These are phyloP conservation scores for Yamadazyma sp. DNA, from an alignment of 805 yeast species.

Conservation along the genomic window DNA sequence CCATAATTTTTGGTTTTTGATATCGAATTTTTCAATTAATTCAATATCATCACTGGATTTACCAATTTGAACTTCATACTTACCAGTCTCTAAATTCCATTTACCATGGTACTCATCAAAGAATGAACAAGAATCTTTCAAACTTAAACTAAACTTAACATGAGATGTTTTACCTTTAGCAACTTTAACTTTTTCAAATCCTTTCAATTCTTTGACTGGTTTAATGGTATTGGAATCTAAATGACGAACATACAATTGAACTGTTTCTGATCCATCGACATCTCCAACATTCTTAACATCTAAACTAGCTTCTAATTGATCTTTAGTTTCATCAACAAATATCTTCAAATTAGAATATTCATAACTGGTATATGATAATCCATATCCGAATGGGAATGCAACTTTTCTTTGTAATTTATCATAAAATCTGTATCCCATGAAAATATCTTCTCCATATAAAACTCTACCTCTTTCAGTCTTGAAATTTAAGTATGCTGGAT, in stretches of 20 bases:
- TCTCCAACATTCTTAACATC: conserved; percentile 49
- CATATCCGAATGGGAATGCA: conserved; percentile 61
- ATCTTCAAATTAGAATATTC: conserved; percentile 37
- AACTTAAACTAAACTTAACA: conserved; percentile 35
- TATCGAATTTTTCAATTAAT: conserved; percentile 15
- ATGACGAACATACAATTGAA: conserved; percentile 50
- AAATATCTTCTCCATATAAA: conserved; percentile 58
- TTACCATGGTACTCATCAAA: conserved; percentile 46
- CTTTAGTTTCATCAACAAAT: conserved; percentile 19
- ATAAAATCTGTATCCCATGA: conserved; percentile 60
- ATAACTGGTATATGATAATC: conserved; percentile 57
- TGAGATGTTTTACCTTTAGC: conserved; percentile 40
- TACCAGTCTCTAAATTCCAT: conserved; percentile 53
- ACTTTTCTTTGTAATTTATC: conserved; percentile 49
- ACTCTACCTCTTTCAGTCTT: conserved; percentile 30
- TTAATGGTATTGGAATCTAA: conserved; percentile 39
- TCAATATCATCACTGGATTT: conserved; percentile 29
- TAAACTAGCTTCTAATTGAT: conserved; percentile 31
- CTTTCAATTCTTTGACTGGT: conserved; percentile 63
- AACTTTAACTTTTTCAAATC: conserved; percentile 49
- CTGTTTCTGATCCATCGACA: conserved; percentile 50
- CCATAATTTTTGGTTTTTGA: conserved; percentile 14
- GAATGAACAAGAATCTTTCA: conserved; percentile 51
- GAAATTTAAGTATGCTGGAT: conserved; percentile 30
- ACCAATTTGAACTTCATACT: conserved; percentile 49